phyloP scores from a whole-genome alignment of 2,329 filamentous ascomycete species.

The Fusarium algeriense region DNA sequence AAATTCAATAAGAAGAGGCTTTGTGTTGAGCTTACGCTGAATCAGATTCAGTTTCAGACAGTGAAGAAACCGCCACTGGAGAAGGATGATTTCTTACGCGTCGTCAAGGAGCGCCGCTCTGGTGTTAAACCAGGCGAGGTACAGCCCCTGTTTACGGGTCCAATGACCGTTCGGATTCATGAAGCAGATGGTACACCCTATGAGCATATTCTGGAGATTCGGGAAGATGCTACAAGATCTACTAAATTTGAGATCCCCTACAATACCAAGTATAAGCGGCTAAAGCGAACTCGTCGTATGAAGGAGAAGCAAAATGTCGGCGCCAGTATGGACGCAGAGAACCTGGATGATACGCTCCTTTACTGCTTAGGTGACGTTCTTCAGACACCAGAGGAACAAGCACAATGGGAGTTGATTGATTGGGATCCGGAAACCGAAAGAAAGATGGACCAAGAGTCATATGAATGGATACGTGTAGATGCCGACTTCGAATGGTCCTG shows the following conservation, averaged over 20 bases:
- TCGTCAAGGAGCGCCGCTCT: slow-evolving; percentile 82
- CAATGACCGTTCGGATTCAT: slow-evolving; percentile 97
- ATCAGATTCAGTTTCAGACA: slow-evolving; percentile 74
- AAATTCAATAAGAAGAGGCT: slow-evolving; percentile 98
- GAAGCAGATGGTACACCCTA: slow-evolving; percentile 98
- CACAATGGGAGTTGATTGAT: slow-evolving; percentile 86
- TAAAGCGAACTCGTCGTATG: slow-evolving; percentile 87
- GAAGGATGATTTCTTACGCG: slow-evolving; percentile 82
- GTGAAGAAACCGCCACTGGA: slow-evolving; percentile 65
- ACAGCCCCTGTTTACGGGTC: slow-evolving; percentile 88
- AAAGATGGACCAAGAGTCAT: slow-evolving; percentile 94
- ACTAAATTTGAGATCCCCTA: slow-evolving; percentile 94
- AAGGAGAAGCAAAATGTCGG: slow-evolving; percentile 76
- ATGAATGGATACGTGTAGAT: slow-evolving; percentile 98
- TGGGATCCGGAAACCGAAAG: slow-evolving; percentile 91
- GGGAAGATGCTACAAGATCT: slow-evolving; percentile 80
- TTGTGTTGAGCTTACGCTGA: slow-evolving; percentile 90
- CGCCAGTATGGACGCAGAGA: slow-evolving; percentile 70
- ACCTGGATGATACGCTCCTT: slow-evolving; percentile 83
- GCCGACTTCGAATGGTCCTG: slow-evolving; percentile 99
- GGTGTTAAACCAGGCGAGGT: slow-evolving; percentile 76
- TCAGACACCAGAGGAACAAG: slow-evolving; percentile 82
- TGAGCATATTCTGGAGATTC: slow-evolving; percentile 97
- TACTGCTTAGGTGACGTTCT: slow-evolving; percentile 95
- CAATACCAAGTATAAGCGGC: slow-evolving; percentile 98